Evolutionary conservation across 495 filamentous ascomycete genomes (phyloP), one percentile per base, ranked within the genome.

Genomic region (Lepraria neglecta): DNA sequence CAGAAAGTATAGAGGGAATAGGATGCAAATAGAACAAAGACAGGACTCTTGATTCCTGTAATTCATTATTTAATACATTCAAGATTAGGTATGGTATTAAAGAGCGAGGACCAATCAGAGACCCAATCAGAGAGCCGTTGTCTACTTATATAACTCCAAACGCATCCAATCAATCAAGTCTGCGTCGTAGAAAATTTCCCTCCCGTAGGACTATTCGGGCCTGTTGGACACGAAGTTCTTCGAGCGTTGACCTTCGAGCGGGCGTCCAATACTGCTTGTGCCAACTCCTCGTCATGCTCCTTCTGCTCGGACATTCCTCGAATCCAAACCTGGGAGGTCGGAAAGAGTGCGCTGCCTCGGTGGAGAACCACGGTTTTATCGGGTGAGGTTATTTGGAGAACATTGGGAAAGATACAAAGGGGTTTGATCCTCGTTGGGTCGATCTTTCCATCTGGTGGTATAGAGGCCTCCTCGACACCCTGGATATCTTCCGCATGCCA

Each of bases 301-400:
- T 60, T 54, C 38, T 60, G 61, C 56, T 60, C 62, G 21, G 21
- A 42, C 45, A 64, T 27, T 30, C 56, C 62, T 59, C 42, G 56
- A 55, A 59, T 60, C 56, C 62, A 64, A 35, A 64, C 56, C 12
- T 43, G 47, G 4, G 62, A 45, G 48, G 46, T 64, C 50, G 62
- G 56, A 48, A 64, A 64, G 3, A 64, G 27, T 40, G 62, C 62
- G 47, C 62, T 60, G 48, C 62, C 62, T 45, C 43, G 57, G 48
- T 64, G 56, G 50, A 64, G 21, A 21, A 51, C 21, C 27, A 60
- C 47, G 47, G 38, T 27, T 48, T 51, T 35, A 27, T 33, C 27
- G 10, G 43, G 24, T 47, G 46, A n/a, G 27, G 46, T 54, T 19
- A 38, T 45, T 10, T 55, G 21, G 21, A 45, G 33, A 24, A 59